Conservation (phyloP, 768 basidiomycete species). For the Boletus pseudopeckii region DNA sequence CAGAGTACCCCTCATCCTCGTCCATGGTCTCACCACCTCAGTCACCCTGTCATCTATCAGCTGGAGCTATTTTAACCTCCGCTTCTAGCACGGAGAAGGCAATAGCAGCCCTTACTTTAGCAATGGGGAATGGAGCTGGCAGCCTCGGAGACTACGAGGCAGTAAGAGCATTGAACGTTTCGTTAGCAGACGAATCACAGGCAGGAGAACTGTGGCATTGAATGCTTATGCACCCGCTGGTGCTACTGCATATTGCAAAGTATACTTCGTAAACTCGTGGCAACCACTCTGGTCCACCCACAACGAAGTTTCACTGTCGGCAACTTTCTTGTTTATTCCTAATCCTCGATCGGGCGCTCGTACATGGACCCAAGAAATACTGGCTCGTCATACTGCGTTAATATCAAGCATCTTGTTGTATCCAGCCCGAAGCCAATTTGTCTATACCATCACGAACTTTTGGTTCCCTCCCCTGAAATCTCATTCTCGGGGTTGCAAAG, state of each 20-base stretch:
- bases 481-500: constrained; percentile 1
- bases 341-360: constrained; percentile 13
- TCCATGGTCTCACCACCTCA: constrained; percentile 10
- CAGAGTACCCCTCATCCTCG: constrained; percentile 9
- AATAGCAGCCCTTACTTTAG: constrained; percentile 54
- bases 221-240: constrained; percentile 1
- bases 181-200: constrained; percentile 39
- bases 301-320: constrained; percentile 1
- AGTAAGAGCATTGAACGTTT: constrained; percentile 37
- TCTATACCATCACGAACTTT: constrained; percentile 26
- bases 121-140: constrained; percentile 63
- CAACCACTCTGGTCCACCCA: background rate
- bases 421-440: constrained; percentile 14
- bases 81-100: constrained; percentile 55
- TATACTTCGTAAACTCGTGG: background rate
- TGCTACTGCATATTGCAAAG: constrained; percentile 2
- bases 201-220: constrained; percentile 61
- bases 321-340: constrained; percentile 28
- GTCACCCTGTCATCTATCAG: constrained; percentile 10
- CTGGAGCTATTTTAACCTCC: constrained; percentile 11
- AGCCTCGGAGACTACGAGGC: constrained; percentile 56
- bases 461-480: constrained; percentile 1
- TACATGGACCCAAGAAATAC: constrained; percentile 22
- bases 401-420: constrained; percentile 30
- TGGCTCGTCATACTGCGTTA: constrained; percentile 16